phyloP scores from a whole-genome alignment of 139 green algal genomes.

The Tetraselmis striata region DNA sequence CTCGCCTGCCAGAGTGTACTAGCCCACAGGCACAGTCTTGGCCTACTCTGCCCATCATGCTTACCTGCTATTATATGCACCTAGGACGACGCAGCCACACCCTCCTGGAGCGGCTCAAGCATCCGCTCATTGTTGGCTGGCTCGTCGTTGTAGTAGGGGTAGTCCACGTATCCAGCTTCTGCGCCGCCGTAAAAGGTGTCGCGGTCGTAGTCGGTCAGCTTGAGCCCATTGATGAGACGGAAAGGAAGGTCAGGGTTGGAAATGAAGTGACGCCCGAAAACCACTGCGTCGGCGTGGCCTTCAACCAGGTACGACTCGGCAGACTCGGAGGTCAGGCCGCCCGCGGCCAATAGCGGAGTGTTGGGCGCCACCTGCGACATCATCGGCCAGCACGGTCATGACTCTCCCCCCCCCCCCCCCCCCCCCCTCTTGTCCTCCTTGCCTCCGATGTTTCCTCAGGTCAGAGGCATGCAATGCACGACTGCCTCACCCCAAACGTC shows the following conservation, averaged over 20 bases:
- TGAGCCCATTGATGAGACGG: conserved; percentile 45
- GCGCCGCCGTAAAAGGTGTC: conserved; percentile 64
- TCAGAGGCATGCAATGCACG: too few species aligned
- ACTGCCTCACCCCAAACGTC: too few species aligned
- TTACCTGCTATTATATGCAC: too few species aligned
- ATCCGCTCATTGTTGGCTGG: not conserved
- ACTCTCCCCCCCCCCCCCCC: too few species aligned
- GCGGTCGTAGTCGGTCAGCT: conserved; percentile 70
- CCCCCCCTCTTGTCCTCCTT: too few species aligned
- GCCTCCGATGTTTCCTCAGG: too few species aligned
- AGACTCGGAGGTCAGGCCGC: conserved; percentile 40
- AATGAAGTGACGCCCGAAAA: conserved; percentile 40
- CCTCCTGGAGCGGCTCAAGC: too few species aligned
- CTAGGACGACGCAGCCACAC: too few species aligned
- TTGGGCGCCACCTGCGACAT: conserved; percentile 19
- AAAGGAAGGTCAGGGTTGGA: conserved; percentile 73
- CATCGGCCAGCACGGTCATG: too few species aligned
- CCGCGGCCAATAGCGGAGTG: conserved; percentile 60
- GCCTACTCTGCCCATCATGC: too few species aligned
- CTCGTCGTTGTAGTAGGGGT: conserved; percentile 69
- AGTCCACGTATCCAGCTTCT: conserved; percentile 70
- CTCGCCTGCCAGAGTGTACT: too few species aligned
- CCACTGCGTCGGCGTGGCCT: conserved; percentile 45
- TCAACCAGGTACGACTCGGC: conserved; percentile 32
- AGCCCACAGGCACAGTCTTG: too few species aligned